Conservation (phyloP, 2,329 filamentous ascomycete genomes). For the Neopestalotiopsis sp. region DNA sequence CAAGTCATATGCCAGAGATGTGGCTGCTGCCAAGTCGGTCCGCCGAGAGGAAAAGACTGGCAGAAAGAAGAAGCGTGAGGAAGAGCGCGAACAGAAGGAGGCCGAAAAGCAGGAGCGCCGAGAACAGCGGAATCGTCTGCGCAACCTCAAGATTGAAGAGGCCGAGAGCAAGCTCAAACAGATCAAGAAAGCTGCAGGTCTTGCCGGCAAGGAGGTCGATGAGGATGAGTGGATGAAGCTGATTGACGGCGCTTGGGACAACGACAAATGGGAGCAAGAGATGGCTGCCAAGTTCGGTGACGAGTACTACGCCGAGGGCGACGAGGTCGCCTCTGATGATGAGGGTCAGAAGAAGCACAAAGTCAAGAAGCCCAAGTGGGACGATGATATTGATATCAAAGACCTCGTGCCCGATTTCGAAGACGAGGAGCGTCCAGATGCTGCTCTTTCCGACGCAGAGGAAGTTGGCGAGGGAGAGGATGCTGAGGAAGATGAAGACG, state of each 20-base stretch:
- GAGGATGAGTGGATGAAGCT: constrained; percentile 86
- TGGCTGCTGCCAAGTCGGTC: constrained; percentile 81
- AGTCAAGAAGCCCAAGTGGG: constrained; percentile 86
- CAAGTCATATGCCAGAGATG: constrained; percentile 86
- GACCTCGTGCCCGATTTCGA: constrained; percentile 89
- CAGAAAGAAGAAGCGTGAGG: constrained; percentile 79
- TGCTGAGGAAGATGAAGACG: constrained; percentile 44
- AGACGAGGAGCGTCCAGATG: constrained; percentile 62
- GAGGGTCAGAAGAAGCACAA: constrained; percentile 66
- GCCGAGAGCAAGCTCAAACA: constrained; percentile 84
- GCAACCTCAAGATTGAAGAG: constrained; percentile 90
- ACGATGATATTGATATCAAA: constrained; percentile 97
- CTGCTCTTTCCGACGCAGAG: constrained; percentile 63
- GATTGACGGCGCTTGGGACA: constrained; percentile 86
- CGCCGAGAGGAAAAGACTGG: constrained; percentile 81
- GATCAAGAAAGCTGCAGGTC: constrained; percentile 87
- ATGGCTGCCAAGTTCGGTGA: constrained; percentile 91
- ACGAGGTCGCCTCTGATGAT: constrained; percentile 62
- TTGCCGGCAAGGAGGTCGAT: constrained; percentile 68
- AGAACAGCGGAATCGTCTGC: constrained; percentile 81
- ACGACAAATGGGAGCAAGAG: constrained; percentile 87
- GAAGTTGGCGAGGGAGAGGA: constrained; percentile 44
- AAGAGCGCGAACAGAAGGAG: constrained; percentile 78
- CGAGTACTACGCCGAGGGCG: constrained; percentile 82
- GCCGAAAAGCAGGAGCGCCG: constrained; percentile 77